Percentiles rank a stretch among this genome's conserved stretches.
Evolutionary conservation across 257 asterid genomes (phyloP).

Genomic region (Solanum chiquidenum): DNA sequence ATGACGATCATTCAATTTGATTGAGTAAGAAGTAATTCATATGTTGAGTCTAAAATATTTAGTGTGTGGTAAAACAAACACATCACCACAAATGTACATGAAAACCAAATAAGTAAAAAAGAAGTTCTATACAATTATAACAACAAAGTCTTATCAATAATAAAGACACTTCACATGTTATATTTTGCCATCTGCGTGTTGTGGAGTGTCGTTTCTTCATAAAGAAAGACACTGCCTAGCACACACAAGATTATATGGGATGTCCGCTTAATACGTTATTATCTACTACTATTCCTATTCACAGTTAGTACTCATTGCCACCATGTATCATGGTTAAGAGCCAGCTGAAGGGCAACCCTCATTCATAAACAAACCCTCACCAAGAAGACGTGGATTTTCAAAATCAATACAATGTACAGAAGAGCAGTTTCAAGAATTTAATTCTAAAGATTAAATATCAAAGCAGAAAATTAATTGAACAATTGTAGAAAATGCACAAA

Average conservation of each 20-base stretch:
- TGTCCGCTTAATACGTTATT: slow-evolving; percentile 13
- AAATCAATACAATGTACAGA: too few species aligned
- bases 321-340: neutral
- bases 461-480: too few species aligned
- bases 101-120: neutral
- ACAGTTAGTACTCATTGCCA: slow-evolving; percentile 15
- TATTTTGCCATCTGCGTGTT: slow-evolving; percentile 10
- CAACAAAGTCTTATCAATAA: neutral
- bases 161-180: neutral
- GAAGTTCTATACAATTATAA: neutral
- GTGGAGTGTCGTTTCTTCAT: slow-evolving; percentile 27
- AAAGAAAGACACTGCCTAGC: slow-evolving; percentile 27
- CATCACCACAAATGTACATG: neutral
- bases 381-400: too few species aligned
- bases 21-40: neutral
- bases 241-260: slow-evolving; percentile 21
- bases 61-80: neutral
- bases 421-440: too few species aligned
- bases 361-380: too few species aligned
- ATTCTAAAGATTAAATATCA: too few species aligned
- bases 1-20: too few species aligned
- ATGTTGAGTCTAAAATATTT: neutral
- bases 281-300: slow-evolving; percentile 28
- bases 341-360: neutral
- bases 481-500: too few species aligned